These are phyloP conservation scores for Sesbania bispinosa DNA, from an alignment of 306 rosid species.

Conservation along the genomic window DNA sequence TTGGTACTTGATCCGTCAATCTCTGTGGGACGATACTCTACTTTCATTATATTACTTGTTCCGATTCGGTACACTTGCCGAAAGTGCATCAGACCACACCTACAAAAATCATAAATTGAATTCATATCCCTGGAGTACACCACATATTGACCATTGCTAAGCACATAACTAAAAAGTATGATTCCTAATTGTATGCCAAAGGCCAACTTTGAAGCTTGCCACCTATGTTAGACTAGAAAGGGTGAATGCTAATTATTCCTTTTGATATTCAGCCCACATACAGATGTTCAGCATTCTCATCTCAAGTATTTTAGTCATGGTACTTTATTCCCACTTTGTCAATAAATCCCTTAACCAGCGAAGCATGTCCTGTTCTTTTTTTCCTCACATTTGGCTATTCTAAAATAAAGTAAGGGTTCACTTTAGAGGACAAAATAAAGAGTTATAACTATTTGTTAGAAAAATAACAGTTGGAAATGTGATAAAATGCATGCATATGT, in stretches of 20 bases:
- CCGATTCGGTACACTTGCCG: no score
- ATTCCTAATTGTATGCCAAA: conserved; percentile 2
- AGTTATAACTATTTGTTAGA: not conserved
- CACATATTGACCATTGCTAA: not conserved
- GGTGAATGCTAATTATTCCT: not conserved
- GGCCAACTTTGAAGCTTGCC: conserved; percentile 17
- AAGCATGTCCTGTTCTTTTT: not conserved
- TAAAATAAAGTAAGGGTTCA: not conserved
- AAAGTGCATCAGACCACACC: no score
- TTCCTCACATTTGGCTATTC: not conserved
- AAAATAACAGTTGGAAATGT: not conserved
- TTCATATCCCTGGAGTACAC: not conserved
- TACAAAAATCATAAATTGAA: conserved; percentile 36
- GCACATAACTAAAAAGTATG: not conserved
- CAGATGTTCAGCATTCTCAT: not conserved
- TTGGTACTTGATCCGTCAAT: no score
- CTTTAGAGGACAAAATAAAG: not conserved
- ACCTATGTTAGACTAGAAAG: conserved; percentile 5
- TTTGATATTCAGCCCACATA: conserved; percentile 1
- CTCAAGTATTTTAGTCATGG: not conserved
- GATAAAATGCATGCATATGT: not conserved
- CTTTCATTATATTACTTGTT: no score
- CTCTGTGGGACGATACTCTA: no score
- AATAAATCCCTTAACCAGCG: not conserved
- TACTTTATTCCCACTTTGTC: conserved; percentile 7